Conservation (phyloP, 257 asterid genomes). For the Plantago major region DNA sequence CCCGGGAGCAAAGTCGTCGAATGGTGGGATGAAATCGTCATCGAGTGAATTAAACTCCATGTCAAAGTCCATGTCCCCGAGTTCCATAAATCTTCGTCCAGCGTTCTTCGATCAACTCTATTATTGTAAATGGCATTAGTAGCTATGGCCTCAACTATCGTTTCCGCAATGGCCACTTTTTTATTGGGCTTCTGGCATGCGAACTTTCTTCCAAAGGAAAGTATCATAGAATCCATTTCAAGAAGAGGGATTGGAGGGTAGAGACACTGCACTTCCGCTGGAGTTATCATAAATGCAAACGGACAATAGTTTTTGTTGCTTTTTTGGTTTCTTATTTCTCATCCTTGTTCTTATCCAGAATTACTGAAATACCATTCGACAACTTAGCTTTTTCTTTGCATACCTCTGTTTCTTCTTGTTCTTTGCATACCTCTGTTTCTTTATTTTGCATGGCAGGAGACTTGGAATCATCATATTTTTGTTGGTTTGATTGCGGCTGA, state of each 20-base stretch:
- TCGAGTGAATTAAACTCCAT: constrained; percentile 39
- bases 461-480: no score
- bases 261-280: constrained; percentile 29
- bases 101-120: background rate
- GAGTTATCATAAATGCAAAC: constrained; percentile 22
- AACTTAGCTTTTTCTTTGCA: no score
- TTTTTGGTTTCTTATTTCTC: background rate
- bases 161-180: no score
- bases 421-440: no score
- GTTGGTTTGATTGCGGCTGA: no score
- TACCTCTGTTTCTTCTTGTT: no score
- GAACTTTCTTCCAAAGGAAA: constrained; percentile 4
- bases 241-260: constrained; percentile 29
- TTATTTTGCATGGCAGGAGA: no score
- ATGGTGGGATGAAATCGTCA: constrained; percentile 25
- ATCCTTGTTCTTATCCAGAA: no score
- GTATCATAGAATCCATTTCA: constrained; percentile 26
- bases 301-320: constrained; percentile 1
- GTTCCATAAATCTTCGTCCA: constrained; percentile 27
- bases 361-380: no score
- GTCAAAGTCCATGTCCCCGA: constrained; percentile 47
- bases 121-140: constrained; percentile 5
- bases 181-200: background rate
- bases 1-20: constrained; percentile 33
- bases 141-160: background rate